Base-by-base conservation (phyloP, 306 rosid species). In the Herpetospermum pedunculosum region DNA sequence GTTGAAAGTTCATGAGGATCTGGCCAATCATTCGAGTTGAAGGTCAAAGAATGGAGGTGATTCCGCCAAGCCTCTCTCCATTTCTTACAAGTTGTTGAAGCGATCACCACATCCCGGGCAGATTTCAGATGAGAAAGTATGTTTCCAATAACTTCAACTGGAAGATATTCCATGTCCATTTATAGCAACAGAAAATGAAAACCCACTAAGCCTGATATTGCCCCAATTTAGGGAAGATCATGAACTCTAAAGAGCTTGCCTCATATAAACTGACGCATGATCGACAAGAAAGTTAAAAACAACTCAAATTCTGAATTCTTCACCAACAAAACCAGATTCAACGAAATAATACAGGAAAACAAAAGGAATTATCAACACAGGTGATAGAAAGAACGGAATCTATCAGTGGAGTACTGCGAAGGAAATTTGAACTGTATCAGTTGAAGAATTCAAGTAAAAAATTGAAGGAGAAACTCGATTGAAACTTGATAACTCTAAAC, bases 131-230 rank as follows among this genome's bases (percentile, higher is more conserved):
- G 85, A 12, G 96, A 87, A 19, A 89, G 81, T 74, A 92, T 88
- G 81, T 87, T 92, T 35, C 93, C 97, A 72, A 89, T 78, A 67
- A 89, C 93, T 79, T 92, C 96, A 69, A 89, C 90, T 23, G 97
- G 97, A 78, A 89, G 90, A 47, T 82, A 76, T 67, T 89, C 93
- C 93, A 89, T 92, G 23, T 70, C 62, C 46, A 68, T 38, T 19
- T 35, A 48, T 49, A 64, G 12, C 64, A 23, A 0, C 25, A 2
- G 8, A n/a, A 76, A 62, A 48, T 18, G 15, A 52, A 46, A 10
- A 60, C 43, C 43, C 18, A 1, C 14, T 32, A 58, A 37, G 38
- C 62, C 14, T 52, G 48, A n/a, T 26, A 11, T 41, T 28, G 21
- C 74, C 13, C 58, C 34, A 25, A 38, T 65, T 65, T 15, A 21